Base-by-base conservation (phyloP, 2,329 filamentous ascomycete genomes). In the Pochonia chlamydosporia region DNA sequence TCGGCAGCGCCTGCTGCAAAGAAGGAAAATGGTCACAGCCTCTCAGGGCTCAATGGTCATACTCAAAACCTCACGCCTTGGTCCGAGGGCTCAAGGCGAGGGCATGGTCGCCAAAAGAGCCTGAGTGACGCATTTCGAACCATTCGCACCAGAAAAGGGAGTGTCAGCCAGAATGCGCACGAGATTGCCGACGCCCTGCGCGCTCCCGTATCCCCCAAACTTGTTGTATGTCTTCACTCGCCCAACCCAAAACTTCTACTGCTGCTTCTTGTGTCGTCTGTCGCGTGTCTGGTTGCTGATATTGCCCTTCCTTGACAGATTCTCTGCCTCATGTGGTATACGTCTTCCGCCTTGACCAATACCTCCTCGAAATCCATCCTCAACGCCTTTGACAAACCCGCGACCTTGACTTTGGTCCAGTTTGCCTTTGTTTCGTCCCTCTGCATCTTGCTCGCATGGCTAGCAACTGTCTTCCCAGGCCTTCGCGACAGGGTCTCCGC, bases 281-380 rank as follows among this genome's bases (percentile, higher is more conserved):
- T 28, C 20, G n/a, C 21, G 54, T 53, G 48, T 50, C 58, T 56
- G 60, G 66, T 58, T 46, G 13, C 16, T 56, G 9, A 33, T 33
- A 33, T 33, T 33, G 14, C 30, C 5, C 30, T 14, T 13, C 30
- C n/a, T 10, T n/a, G 18, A 23, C 67, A 96, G 92, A 69, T 79
- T 43, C 82, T 96, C 42, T 97, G 92, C 68, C 71, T 91, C 49
- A 70, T 92, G 61, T 97, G 93, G 93, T 99, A 97, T 73, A 79
- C 87, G 64, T 95, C 91, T 21, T 97, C 92, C 37, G 93, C 95
- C 52, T 74, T 97, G 57, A 96, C 93, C 52, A 99, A 97, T 65
- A 96, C 93, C 2, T 97, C 93, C 21, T 96, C 93, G 44, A 99
- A 99, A 71, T 88, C 92, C 16, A 99, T 99, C 61, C 76, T 97